Evolutionary conservation across 2,329 filamentous ascomycete species (phyloP), one percentile per base, ranked within the genome.

Genomic region (Pyrenophora seminiperda): DNA sequence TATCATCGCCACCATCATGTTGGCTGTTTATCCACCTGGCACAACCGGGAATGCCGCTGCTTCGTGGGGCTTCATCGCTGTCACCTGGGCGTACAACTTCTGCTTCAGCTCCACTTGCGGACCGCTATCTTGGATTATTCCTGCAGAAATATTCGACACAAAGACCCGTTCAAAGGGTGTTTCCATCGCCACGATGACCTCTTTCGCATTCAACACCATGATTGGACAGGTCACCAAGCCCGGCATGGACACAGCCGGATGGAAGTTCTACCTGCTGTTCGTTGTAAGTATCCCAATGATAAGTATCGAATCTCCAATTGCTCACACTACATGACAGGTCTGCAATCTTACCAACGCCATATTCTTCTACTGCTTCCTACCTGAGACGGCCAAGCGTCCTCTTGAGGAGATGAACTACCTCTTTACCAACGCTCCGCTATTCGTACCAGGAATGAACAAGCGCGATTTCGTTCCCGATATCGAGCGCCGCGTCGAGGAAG

Each of bases 11-110:
- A 81, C 79, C 0, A 73, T 79, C 10, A 67, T 84, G 44, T 69
- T 84, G 7, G 81, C 81, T 7, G 69, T 71, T 70, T 91, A 86
- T 70, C 88, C 88, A 1, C 82, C 87, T 1, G 76, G 79, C 2
- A 71, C 70, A 1, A 72, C 70, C 38, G 74, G 77, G 49, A 83
- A 83, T 50, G 73, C 73, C 32, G 75, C 77, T 4, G 86, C 86
- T 1, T 79, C 80, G 5, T 90, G 87, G 86, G 87, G 83, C 1
- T 93, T 92, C 72, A 92, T 92, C 54, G 81, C 85, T 62, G 79
- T 83, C 61, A 92, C 88, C 1, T 92, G 89, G 89, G 68, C 89
- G 1, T 92, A 90, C 79, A 91, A 92, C 74, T 88, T 91, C 75
- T 86, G 80, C 33, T 91, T 90, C 78, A 86, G 81, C 3, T 80